phyloP scores from a whole-genome alignment of 345 rosid species.

The Atalantia buxifolia region DNA sequence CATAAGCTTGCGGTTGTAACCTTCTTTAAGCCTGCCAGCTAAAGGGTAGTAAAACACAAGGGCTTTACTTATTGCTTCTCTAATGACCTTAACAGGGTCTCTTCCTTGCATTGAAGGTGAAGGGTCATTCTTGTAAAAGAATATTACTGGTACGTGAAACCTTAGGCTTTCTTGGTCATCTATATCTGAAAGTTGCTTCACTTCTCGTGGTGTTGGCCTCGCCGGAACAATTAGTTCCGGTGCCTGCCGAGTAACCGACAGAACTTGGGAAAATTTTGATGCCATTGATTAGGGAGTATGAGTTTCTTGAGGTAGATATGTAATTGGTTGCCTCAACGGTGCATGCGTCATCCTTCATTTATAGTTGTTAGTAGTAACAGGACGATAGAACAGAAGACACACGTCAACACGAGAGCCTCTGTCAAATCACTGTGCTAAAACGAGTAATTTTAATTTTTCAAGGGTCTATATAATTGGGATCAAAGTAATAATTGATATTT shows the following conservation, averaged over 20 bases:
- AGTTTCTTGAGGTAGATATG: not conserved
- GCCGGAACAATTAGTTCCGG: not conserved
- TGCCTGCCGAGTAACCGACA: not conserved
- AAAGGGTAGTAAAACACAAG: conserved; percentile 12
- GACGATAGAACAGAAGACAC: too few species aligned
- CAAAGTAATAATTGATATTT: too few species aligned
- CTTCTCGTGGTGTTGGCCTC: not conserved
- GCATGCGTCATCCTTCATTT: too few species aligned
- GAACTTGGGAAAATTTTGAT: not conserved
- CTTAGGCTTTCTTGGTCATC: conserved; percentile 7
- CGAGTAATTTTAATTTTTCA: too few species aligned
- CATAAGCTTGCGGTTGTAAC: not conserved
- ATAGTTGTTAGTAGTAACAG: too few species aligned
- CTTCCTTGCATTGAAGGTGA: not conserved
- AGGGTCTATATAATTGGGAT: too few species aligned
- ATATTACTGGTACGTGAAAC: not conserved
- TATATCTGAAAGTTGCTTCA: not conserved
- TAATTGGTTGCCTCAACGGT: too few species aligned
- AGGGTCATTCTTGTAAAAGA: not conserved
- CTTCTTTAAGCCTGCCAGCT: conserved; percentile 9
- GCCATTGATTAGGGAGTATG: not conserved
- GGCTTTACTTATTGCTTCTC: not conserved
- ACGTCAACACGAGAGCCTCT: too few species aligned
- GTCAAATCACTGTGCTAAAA: too few species aligned
- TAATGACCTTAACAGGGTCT: not conserved